Conservation (phyloP, 257 asterid genomes). For the Scutellaria barbata region DNA sequence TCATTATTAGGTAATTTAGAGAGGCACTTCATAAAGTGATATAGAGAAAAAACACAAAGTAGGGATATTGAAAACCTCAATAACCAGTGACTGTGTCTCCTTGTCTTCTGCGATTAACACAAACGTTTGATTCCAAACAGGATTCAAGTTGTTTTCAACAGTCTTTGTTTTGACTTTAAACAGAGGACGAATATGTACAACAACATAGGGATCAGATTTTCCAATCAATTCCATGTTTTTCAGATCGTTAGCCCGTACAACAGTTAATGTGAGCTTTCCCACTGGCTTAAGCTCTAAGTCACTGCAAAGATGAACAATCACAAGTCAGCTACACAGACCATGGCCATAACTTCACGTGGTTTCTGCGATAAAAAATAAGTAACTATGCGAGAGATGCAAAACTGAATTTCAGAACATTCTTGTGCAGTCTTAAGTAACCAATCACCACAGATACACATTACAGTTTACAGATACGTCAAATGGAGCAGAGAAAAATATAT, state of each 20-base stretch:
- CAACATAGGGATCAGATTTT: constrained; percentile 93
- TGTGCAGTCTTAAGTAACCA: constrained; percentile 7
- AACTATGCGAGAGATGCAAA: not conserved
- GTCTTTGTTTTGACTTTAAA: constrained; percentile 91
- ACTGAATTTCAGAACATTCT: constrained; percentile 20
- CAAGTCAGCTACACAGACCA: constrained; percentile 5
- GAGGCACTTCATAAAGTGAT: constrained; percentile 5
- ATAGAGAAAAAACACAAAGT: constrained; percentile 20
- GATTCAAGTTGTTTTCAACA: constrained; percentile 90
- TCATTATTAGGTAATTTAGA: constrained; percentile 14
- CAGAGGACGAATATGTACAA: constrained; percentile 79
- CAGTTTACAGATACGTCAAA: not conserved
- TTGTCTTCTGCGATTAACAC: constrained; percentile 93
- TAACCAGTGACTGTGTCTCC: constrained; percentile 82
- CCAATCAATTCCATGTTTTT: constrained; percentile 96
- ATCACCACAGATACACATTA: constrained; percentile 1
- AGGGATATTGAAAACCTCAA: constrained; percentile 69
- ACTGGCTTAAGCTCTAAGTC: constrained; percentile 99
- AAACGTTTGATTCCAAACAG: constrained; percentile 82
- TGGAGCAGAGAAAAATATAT: constrained; percentile 7
- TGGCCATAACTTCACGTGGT: not conserved
- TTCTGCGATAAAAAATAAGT: not conserved
- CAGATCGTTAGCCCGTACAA: constrained; percentile 69
- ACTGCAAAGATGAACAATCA: constrained; percentile 49
- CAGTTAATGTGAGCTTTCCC: constrained; percentile 73